Conservation (phyloP, 228 moss, liverwort and hornwort species). For the Sphagnum fallax region DNA sequence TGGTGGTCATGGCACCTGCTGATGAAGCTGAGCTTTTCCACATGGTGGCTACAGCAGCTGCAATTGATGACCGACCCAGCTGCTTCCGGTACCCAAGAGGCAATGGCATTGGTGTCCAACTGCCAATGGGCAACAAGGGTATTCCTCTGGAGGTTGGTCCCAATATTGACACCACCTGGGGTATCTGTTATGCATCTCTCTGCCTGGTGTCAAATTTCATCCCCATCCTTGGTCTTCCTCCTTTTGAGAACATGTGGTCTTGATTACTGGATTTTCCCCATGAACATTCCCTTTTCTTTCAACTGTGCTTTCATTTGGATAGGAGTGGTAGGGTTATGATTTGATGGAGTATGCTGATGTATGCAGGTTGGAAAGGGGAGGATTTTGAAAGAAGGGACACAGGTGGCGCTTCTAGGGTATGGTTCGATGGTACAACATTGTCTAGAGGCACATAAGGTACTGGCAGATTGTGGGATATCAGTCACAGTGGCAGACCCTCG, state of each 20-base stretch:
- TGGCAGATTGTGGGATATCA: slow-evolving; percentile 39
- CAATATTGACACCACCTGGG: no score
- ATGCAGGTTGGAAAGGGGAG: slow-evolving; percentile 56
- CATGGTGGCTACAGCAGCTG: slow-evolving; percentile 55
- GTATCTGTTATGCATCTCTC: no score
- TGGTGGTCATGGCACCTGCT: slow-evolving; percentile 64
- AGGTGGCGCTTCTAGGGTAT: slow-evolving; percentile 46
- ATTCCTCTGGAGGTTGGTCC: slow-evolving; percentile 41
- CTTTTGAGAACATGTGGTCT: no score
- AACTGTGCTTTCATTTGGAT: no score
- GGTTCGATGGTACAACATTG: slow-evolving; percentile 64
- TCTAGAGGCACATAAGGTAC: slow-evolving; percentile 37
- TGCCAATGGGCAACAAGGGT: slow-evolving; percentile 49
- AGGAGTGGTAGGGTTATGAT: no score
- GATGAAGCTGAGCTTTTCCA: slow-evolving; percentile 69
- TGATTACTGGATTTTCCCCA: no score
- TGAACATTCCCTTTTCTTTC: no score
- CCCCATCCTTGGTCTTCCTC: not conserved
- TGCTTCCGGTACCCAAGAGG: slow-evolving; percentile 65
- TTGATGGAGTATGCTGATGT: not conserved
- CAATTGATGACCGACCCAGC: slow-evolving; percentile 57
- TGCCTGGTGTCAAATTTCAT: not conserved
- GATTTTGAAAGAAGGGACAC: slow-evolving; percentile 42
- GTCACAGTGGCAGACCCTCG: slow-evolving; percentile 48
- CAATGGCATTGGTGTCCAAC: slow-evolving; percentile 42